phyloP scores from a whole-genome alignment of 1,284 basidiomycete genomes.

The Leccinum holopus region DNA sequence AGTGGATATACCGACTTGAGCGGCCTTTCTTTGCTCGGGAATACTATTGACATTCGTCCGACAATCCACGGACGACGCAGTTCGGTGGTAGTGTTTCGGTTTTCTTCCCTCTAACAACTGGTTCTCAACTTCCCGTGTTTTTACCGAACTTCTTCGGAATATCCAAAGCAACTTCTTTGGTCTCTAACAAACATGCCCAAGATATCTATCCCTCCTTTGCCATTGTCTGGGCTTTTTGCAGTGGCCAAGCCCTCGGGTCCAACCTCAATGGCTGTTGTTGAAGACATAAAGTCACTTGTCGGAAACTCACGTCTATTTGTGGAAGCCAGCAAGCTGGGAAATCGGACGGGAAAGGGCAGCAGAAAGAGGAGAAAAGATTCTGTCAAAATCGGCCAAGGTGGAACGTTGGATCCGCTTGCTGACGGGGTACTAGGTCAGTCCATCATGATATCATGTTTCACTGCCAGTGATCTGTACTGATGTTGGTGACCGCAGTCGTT shows the following conservation, averaged over 20 bases:
- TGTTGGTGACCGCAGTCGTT: constrained; percentile 59
- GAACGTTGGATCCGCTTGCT: constrained; percentile 97
- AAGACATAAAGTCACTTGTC: constrained; percentile 82
- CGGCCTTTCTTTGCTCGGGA: neutral
- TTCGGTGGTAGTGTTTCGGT: neutral
- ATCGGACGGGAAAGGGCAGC: constrained; percentile 40
- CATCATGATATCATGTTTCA: constrained; percentile 8
- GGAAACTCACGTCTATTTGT: constrained; percentile 81
- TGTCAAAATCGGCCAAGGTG: constrained; percentile 88
- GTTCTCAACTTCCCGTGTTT: neutral
- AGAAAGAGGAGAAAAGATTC: constrained; percentile 43
- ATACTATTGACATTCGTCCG: neutral
- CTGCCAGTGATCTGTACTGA: constrained; percentile 4
- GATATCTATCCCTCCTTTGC: constrained; percentile 48
- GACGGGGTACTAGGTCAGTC: constrained; percentile 80
- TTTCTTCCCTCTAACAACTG: neutral
- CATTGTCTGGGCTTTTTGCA: constrained; percentile 80
- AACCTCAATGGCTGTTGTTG: constrained; percentile 89
- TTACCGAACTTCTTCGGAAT: neutral
- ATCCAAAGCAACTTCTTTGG: constrained; percentile 1
- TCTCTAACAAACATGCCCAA: constrained; percentile 58
- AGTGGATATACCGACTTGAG: neutral
- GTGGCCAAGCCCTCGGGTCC: constrained; percentile 85
- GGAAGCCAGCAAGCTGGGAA: constrained; percentile 52
- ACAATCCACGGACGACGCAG: neutral